Conservation (phyloP, 1,139 yeast species). For the Debaryomycetaceae sp. region DNA sequence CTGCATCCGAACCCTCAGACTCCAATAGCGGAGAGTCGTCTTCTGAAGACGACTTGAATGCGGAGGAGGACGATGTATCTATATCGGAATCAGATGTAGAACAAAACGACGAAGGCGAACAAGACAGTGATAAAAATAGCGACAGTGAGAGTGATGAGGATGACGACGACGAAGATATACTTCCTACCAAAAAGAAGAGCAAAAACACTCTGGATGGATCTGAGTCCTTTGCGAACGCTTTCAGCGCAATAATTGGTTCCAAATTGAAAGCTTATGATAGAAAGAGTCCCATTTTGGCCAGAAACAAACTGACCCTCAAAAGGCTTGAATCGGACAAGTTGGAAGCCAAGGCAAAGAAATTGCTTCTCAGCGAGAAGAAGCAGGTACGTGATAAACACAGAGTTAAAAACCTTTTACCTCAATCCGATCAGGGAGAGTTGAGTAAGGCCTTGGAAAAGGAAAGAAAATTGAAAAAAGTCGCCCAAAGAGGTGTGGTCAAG, state of each 20-base stretch:
- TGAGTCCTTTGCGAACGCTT: conserved; percentile 74
- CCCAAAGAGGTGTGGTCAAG: conserved; percentile 92
- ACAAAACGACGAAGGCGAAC: conserved; percentile 14
- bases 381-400: conserved; percentile 65
- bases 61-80: conserved; percentile 21
- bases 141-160: conserved; percentile 18
- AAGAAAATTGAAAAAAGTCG: conserved; percentile 69
- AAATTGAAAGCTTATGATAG: conserved; percentile 85
- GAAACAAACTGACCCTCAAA: conserved; percentile 65
- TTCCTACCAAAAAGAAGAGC: conserved; percentile 51
- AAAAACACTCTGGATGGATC: conserved; percentile 64
- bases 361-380: conserved; percentile 69
- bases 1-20: not conserved
- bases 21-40: not conserved
- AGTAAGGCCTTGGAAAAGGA: conserved; percentile 68
- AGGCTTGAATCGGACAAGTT: conserved; percentile 77
- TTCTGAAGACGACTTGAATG: conserved; percentile 13
- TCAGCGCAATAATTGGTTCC: conserved; percentile 80
- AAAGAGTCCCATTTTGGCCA: conserved; percentile 83
- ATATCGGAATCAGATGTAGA: conserved; percentile 29
- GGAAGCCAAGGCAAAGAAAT: conserved; percentile 78
- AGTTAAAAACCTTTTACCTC: conserved; percentile 65
- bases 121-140: conserved; percentile 15
- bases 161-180: conserved; percentile 31
- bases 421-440: conserved; percentile 47